Evolutionary conservation across 2,329 filamentous ascomycete genomes (phyloP), one percentile per base, ranked within the genome.

Genomic region (Blumeria hordei): DNA sequence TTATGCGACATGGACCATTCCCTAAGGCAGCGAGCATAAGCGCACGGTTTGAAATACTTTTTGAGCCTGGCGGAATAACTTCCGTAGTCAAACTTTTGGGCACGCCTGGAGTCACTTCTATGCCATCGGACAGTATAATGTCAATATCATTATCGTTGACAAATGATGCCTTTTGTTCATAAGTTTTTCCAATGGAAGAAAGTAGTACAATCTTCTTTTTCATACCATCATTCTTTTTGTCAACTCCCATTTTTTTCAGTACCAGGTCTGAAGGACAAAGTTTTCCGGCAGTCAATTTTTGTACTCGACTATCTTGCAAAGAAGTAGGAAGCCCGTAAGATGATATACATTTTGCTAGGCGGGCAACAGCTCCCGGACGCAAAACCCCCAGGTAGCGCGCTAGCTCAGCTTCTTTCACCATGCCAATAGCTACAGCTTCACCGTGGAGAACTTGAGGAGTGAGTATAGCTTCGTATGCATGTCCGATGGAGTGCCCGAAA

Each of bases 361-460:
- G 81, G 9, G 92, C 85, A 11, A 98, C 88, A 35, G 90, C 92
- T 55, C 84, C 85, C 6, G 86, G 86, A 53, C 83, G 81, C 34
- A 98, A 71, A 16, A 94, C 75, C 43, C 92, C 92, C 1, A 98
- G 74, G 67, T 88, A 85, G 56, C 92, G 83, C 28, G 92, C 86
- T 55, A 98, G 72, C 67, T 96, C 92, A 10, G 90, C 92, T 69
- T 98, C 92, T 67, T 93, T 94, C 57, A 96, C 85, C 92, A 98
- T 98, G 32, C 92, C 92, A 61, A 98, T 94, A 21, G 92, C 87
- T 10, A 98, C 90, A 59, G 85, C 88, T 67, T 98, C 92, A 58
- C 92, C 92, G 64, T 98, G 92, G 6, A 98, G 77, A 39, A 98
- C 80, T 67, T 98, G 90, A 0, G 92, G 92, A 0, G 93, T 94